Evolutionary conservation across 306 rosid species (phyloP), one percentile per base, ranked within the genome.

Genomic region (Cucurbita maxima): DNA sequence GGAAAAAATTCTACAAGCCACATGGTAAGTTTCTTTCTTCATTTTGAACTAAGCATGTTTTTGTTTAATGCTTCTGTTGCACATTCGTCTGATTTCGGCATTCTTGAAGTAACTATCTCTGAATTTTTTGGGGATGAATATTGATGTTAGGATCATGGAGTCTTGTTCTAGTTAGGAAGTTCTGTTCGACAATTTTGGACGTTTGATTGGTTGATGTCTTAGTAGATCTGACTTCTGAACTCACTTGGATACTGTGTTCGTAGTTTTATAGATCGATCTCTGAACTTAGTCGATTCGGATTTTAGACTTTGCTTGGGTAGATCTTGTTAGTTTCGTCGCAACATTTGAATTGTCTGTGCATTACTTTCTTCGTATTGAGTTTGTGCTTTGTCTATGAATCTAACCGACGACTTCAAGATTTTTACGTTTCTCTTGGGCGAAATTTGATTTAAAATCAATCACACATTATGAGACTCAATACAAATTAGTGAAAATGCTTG

Each of bases 211-310:
- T 43, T 53, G 64, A n/a, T 40, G 50, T 57, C 19, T 53, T 55
- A 40, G 66, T 72, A 72, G 76, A 73, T 73, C 76, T 73, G 76
- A 56, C 8, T 41, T 43, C 55, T 56, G 64, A 38, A 41, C 74
- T 70, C 22, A 47, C 10, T 70, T 53, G 38, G 19, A 16, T 41
- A 73, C 12, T 40, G 64, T 54, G 41, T 73, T 56, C 9, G 41
- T 73, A 38, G 40, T 40, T 30, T 30, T 53, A 15, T 20, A 41
- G 76, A 55, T 73, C 53, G 76, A 73, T 73, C 76, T 73, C 20
- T 73, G 76, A 25, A 70, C 58, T 48, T 1, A 47, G 45, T 70
- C 37, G 74, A 73, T 73, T 55, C 67, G n/a, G 15, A 73, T 73
- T 58, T 43, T 37, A 9, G 48, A 36, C 30, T 72, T 50, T 72